A percentile compares a stretch with the other conserved stretches of the same genome.
These are phyloP conservation scores for Emericellopsis terricola DNA, from an alignment of 495 filamentous ascomycete genomes.

Conservation along the genomic window DNA sequence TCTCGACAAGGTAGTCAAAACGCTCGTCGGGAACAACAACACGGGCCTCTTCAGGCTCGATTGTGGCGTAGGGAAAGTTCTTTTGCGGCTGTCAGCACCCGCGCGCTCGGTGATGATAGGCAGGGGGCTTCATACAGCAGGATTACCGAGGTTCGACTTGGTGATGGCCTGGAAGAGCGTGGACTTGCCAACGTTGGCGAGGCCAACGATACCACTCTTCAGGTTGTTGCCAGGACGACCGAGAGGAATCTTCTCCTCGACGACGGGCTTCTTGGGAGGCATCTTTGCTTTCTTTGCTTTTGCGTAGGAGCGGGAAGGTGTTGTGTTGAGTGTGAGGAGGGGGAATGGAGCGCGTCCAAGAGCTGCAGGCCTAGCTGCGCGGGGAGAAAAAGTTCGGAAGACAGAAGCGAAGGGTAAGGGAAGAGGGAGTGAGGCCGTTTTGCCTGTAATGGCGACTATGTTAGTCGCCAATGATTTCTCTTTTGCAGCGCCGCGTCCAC, in stretches of 20 bases:
- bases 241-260: conserved; percentile 65
- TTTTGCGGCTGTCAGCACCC: conserved; percentile 11
- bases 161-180: conserved; percentile 99
- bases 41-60: conserved; percentile 94
- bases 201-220: conserved; percentile 98
- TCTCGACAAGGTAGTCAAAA: conserved; percentile 86
- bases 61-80: conserved; percentile 99
- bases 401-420: conserved; percentile 34
- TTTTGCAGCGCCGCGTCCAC: not conserved
- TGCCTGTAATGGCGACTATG: too few relatives aligned
- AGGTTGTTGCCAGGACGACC: conserved; percentile 95
- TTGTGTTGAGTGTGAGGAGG: conserved; percentile 18
- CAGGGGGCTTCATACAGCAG: conserved; percentile 43
- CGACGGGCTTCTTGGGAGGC: conserved; percentile 60
- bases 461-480: too few relatives aligned
- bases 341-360: conserved; percentile 4
- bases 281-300: conserved; percentile 41
- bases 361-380: conserved; percentile 48
- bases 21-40: conserved; percentile 95
- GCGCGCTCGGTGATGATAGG: conserved; percentile 3
- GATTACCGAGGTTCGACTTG: conserved; percentile 92
- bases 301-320: conserved; percentile 27
- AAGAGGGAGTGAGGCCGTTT: conserved; percentile 24
- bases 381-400: conserved; percentile 26
- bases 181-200: conserved; percentile 98